phyloP scores from a whole-genome alignment of 2,329 filamentous ascomycete species.

The Xylaria sp. region DNA sequence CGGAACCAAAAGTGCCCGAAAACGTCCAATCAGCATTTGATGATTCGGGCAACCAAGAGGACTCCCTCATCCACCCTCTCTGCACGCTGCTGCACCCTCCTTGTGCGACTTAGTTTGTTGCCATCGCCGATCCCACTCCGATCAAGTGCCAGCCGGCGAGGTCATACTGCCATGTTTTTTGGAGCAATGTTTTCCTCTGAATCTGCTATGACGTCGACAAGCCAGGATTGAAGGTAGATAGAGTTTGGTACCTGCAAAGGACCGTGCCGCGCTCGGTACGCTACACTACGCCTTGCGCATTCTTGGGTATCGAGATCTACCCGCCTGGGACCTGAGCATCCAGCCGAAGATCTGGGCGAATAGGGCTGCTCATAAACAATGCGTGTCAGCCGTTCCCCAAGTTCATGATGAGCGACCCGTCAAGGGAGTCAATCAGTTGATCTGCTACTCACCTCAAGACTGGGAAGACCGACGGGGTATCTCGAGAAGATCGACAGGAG shows the following conservation, averaged over 20 bases:
- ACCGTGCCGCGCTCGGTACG: constrained; percentile 11
- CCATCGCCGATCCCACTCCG: constrained; percentile 27
- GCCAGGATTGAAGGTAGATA: constrained; percentile 3
- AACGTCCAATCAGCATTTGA: constrained; percentile 31
- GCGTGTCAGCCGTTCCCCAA: constrained; percentile 15
- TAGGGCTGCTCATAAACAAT: constrained; percentile 12
- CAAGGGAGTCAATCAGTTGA: constrained; percentile 25
- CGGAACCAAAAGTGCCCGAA: not conserved
- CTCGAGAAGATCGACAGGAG: not conserved
- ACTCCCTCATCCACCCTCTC: constrained; percentile 2
- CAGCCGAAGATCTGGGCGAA: constrained; percentile 1
- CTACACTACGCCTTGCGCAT: constrained; percentile 16
- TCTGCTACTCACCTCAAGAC: not conserved
- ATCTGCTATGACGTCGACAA: constrained; percentile 25
- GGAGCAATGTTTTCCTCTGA: constrained; percentile 9
- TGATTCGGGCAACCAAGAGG: not conserved
- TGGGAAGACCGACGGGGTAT: not conserved
- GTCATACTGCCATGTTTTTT: constrained; percentile 21
- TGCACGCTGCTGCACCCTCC: not conserved
- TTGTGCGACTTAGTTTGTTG: not conserved
- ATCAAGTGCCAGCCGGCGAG: constrained; percentile 22
- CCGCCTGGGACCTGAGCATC: constrained; percentile 18
- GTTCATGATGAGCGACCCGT: constrained; percentile 1
- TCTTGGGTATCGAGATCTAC: constrained; percentile 21
- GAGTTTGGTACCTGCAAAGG: constrained; percentile 21